These are phyloP conservation scores for Macrocystidia cucumis DNA, from an alignment of 1,284 basidiomycete genomes.

Conservation along the genomic window DNA sequence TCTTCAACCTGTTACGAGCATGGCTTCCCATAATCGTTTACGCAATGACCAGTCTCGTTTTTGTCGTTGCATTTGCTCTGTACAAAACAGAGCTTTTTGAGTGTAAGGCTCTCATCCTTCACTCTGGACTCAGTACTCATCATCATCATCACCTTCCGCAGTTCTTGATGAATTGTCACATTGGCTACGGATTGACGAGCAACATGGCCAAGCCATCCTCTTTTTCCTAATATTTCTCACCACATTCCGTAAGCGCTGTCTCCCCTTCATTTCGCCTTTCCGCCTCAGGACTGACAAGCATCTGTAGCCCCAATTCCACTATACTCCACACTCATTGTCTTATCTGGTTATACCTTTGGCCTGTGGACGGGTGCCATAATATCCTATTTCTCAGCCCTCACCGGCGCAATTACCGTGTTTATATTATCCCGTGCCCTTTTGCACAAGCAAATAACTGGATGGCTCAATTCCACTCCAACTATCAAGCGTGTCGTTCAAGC, in stretches of 20 bases:
- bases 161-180: slow-evolving; percentile 67
- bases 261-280: slow-evolving; percentile 12
- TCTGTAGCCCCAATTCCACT: slow-evolving; percentile 66
- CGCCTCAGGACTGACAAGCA: slow-evolving; percentile 10
- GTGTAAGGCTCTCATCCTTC: slow-evolving; percentile 33
- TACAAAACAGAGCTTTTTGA: slow-evolving; percentile 69
- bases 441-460: slow-evolving; percentile 58
- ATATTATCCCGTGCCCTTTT: slow-evolving; percentile 67
- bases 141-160: slow-evolving; percentile 17
- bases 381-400: slow-evolving; percentile 79
- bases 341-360: slow-evolving; percentile 85
- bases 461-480: slow-evolving; percentile 58
- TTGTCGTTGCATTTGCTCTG: slow-evolving; percentile 64
- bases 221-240: slow-evolving; percentile 77
- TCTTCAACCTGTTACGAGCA: slow-evolving; percentile 50
- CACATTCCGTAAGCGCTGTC: slow-evolving; percentile 63
- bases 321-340: slow-evolving; percentile 82
- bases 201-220: slow-evolving; percentile 63
- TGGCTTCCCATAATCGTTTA: slow-evolving; percentile 72
- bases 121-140: slow-evolving; percentile 5
- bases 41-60: slow-evolving; percentile 57
- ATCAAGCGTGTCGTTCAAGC: slow-evolving; percentile 75
- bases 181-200: slow-evolving; percentile 62
- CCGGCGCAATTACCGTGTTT: slow-evolving; percentile 77
- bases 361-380: slow-evolving; percentile 73